A percentile compares a stretch with the other conserved stretches of the same genome.
phyloP scores from a whole-genome alignment of 2,329 filamentous ascomycete species.

The Botrytis sinoallii region DNA sequence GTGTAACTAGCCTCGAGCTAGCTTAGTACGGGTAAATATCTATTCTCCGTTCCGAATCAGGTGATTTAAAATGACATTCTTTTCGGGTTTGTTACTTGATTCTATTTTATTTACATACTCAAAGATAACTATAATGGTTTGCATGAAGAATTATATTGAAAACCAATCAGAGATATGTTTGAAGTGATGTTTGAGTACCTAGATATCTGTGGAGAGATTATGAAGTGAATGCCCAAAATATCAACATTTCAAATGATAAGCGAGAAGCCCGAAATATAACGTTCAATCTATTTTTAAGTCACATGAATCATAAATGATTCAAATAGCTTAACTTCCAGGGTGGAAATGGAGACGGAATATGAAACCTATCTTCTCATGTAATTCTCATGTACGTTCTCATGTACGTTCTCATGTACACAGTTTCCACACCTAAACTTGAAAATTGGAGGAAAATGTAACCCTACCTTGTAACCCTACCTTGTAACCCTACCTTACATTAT shows the following conservation, averaged over 20 bases:
- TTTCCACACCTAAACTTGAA: background rate
- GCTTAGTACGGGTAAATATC: background rate
- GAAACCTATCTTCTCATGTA: background rate
- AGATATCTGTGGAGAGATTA: too few relatives aligned
- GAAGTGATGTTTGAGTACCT: background rate
- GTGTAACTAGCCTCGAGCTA: too few relatives aligned
- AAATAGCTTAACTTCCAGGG: accelerated
- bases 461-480: too few relatives aligned
- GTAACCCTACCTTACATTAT: background rate
- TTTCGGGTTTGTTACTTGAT: background rate
- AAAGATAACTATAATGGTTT: background rate
- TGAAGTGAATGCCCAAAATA: background rate
- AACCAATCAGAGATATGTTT: background rate
- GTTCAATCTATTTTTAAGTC: background rate
- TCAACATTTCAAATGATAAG: background rate
- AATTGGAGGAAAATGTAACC: background rate
- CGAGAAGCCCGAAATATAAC: background rate
- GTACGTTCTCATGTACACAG: background rate
- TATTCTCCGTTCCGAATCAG: background rate
- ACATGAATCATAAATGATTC: background rate
- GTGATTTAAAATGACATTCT: background rate
- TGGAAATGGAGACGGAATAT: background rate
- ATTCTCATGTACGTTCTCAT: background rate
- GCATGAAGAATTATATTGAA: background rate
- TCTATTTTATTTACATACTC: background rate